Base-by-base conservation (phyloP, 805 yeast genomes). In the Metschnikowia bowlesiae region DNA sequence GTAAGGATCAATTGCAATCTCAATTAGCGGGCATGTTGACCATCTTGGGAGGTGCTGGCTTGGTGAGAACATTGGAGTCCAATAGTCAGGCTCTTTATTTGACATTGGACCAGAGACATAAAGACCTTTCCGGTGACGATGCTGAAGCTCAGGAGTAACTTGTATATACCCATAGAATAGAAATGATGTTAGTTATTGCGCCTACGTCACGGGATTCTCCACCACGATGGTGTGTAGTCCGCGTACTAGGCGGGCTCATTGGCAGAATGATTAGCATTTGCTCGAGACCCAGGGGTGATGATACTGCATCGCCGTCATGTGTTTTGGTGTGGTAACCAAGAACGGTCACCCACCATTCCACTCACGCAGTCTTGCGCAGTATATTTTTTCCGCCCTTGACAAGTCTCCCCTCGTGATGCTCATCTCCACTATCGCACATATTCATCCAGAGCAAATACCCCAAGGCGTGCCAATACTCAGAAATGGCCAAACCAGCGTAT, bases 41-140 rank as follows among this genome's bases (percentile, higher is more conserved):
- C n/a, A 70, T 86, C 50, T 75, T 88, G 55, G 88, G 96, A 51
- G 98, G 97, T 62, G 91, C 89, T 41, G 96, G 96, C 9, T 77
- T 92, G 64, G 95, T 87, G 10, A 81, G 80, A 70, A 88, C 96
- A 14, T 77, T 92, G 63, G 85, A 86, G 69, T 65, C 85, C 16
- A 74, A 88, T n/a, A 70, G 87, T 13, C 81, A 82, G 55, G 69
- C 73, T 51, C 78, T 91, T 59, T 88, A 88, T 62, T 72, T 89
- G 67, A 87, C 95, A 8, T 69, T 91, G 67, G 85, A 87, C 53
- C 75, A 84, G 50, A 86, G 83, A 57, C 68, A 71, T 47, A 73
- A 80, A 62, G 76, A 76, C 46, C 56, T 68, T 43, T 70, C 51
- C 14, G 55, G 55, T 1, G 50, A 43, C 14, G 50, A 49, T 31